Base-by-base conservation (phyloP, 2,329 filamentous ascomycete species). In the Allantophomopsis cytisporea region DNA sequence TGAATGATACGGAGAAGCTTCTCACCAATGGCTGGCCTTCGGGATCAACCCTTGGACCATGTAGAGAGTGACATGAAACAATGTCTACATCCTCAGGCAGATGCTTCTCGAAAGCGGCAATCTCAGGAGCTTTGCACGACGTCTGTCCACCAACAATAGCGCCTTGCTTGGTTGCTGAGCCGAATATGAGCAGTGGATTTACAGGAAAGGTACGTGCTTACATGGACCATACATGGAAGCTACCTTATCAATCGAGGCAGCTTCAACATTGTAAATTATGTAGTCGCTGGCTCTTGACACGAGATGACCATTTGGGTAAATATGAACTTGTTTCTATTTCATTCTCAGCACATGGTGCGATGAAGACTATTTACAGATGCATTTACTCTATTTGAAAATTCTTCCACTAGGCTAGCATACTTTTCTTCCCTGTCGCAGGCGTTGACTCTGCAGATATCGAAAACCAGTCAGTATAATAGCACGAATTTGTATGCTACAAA, bases 181-280 rank as follows among this genome's bases (percentile, higher is more conserved):
- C 40, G 10, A 38, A 28, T 14, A 47, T 48, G 34, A 51, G 43
- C 41, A 43, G 21, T 12, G 11, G 11, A 33, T 38, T 14, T 16
- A 40, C n/a, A 11, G 15, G 13, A 40, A 41, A 31, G 10, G 28
- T 35, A 13, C 41, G 42, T 39, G 61, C 80, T 68, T 86, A 94
- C 87, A 95, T 52, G 89, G 89, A 47, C 88, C 91, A 60, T 86
- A 98, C 53, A 81, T 69, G 46, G 80, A 81, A 54, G 95, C 91
- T 52, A 95, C 84, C 49, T 72, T 73, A 57, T 86, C 83, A 60
- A 98, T 94, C 48, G 80, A 75, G 52, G 87, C 86, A 45, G 91
- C 91, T 63, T 96, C 89, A 61, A 98, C 91, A 62, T 83, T 94
- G 72, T 98, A 98, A 58, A 98, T 87, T 64, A 95, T 94, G 62